phyloP scores from a whole-genome alignment of 768 basidiomycete species.

The Leccinum sublutescens region DNA sequence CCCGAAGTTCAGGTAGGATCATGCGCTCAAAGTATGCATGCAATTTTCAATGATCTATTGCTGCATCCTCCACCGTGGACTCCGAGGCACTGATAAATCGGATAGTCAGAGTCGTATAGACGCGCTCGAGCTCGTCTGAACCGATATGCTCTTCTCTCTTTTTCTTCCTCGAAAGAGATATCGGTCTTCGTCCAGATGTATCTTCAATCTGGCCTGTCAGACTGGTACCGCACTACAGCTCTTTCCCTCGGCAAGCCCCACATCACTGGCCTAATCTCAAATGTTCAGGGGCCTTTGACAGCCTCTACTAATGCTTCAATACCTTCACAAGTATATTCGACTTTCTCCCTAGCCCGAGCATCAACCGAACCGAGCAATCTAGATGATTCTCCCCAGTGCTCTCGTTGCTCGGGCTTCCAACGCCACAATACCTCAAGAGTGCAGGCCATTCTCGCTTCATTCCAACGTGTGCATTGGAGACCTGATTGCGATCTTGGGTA shows the following conservation, averaged over 20 bases:
- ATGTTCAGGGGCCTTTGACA: background rate
- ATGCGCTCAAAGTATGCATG: too few species aligned
- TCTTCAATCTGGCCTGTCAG: background rate
- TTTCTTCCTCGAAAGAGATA: background rate
- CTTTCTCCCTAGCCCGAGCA: background rate
- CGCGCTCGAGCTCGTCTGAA: too few species aligned
- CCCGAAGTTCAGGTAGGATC: too few species aligned
- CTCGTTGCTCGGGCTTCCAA: background rate
- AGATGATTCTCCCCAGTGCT: slow-evolving; percentile 3
- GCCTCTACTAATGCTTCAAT: background rate
- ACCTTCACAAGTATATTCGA: background rate
- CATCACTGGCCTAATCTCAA: background rate
- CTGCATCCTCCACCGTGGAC: too few species aligned
- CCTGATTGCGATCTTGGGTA: slow-evolving; percentile 25
- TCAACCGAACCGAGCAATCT: background rate
- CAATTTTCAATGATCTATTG: too few species aligned
- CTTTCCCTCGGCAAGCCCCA: background rate
- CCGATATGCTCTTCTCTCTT: background rate
- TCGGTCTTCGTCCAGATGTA: background rate
- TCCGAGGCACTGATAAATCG: too few species aligned
- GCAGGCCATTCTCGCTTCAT: slow-evolving; percentile 13
- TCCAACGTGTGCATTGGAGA: slow-evolving; percentile 24
- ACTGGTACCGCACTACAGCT: background rate
- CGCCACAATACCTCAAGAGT: slow-evolving; percentile 1
- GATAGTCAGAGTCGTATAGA: too few species aligned